Percentiles rank a stretch among this genome's conserved stretches.
phyloP scores from a whole-genome alignment of 192 early-diverging fungal species.

The Glomus cerebriforme region DNA sequence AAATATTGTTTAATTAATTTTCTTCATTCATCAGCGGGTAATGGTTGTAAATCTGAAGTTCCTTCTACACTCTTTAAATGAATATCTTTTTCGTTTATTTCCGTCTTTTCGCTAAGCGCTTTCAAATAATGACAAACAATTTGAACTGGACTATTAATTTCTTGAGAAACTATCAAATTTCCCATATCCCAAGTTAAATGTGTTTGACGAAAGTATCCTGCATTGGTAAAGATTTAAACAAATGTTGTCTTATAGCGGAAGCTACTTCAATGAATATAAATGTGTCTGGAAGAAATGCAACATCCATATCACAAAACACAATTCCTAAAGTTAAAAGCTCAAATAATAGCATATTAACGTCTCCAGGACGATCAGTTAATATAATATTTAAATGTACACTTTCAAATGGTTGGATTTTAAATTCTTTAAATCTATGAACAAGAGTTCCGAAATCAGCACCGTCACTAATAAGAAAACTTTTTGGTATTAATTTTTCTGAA shows the following conservation, averaged over 20 bases:
- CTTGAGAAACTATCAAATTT: constrained; percentile 4
- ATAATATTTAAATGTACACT: constrained; percentile 32
- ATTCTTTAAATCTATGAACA: constrained; percentile 20
- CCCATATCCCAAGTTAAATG: constrained; percentile 31
- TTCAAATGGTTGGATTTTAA: constrained; percentile 10
- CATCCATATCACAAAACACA: neutral
- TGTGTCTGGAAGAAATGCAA: constrained; percentile 13
- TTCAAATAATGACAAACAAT: constrained; percentile 24
- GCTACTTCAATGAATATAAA: constrained; percentile 30
- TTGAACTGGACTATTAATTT: constrained; percentile 27
- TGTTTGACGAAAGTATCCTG: neutral
- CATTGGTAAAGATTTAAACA: constrained; percentile 25
- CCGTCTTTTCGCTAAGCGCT: neutral
- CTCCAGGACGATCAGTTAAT: constrained; percentile 10
- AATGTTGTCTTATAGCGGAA: constrained; percentile 15
- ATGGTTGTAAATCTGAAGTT: neutral
- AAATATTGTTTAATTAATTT: constrained; percentile 22
- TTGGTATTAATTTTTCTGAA: neutral
- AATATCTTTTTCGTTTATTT: constrained; percentile 17
- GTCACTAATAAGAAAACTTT: constrained; percentile 29
- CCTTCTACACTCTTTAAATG: neutral
- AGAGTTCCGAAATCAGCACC: constrained; percentile 11
- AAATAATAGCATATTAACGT: constrained; percentile 34
- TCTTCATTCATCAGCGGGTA: neutral
- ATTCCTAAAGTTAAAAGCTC: too few relatives aligned